These are phyloP conservation scores for Suhomyces prunicola DNA, from an alignment of 805 yeast genomes.

Conservation along the genomic window DNA sequence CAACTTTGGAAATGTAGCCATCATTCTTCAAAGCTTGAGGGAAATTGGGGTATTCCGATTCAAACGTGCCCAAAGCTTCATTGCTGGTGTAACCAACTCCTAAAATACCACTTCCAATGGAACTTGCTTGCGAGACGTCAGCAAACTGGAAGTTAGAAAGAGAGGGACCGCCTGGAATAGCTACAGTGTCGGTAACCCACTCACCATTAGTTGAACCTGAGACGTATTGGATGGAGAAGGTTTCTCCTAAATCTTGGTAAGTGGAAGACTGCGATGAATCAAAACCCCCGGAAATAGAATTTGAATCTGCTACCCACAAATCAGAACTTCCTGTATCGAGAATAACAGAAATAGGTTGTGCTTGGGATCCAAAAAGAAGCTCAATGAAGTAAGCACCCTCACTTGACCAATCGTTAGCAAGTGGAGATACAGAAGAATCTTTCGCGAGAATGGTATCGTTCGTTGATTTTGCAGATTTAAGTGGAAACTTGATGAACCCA, in stretches of 20 bases:
- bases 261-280: slow-evolving; percentile 6
- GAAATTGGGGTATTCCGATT: slow-evolving; percentile 8
- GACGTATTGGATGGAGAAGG: slow-evolving; percentile 5
- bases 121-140: neutral
- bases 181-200: slow-evolving; percentile 6
- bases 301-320: slow-evolving; percentile 6
- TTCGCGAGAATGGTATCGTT: neutral
- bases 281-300: neutral
- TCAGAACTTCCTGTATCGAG: slow-evolving; percentile 13
- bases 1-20: slow-evolving; percentile 21
- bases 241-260: neutral
- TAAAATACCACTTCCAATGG: slow-evolving; percentile 3
- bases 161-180: slow-evolving; percentile 5
- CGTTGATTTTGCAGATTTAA: neutral
- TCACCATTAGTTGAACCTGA: neutral
- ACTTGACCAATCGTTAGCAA: neutral
- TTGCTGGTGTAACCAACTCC: slow-evolving; percentile 3
- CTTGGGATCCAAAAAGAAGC: slow-evolving; percentile 8
- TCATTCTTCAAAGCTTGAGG: slow-evolving; percentile 22
- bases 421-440: neutral
- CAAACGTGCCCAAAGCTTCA: neutral
- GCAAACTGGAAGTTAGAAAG: slow-evolving; percentile 9
- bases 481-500: neutral
- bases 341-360: slow-evolving; percentile 7
- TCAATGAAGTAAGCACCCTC: slow-evolving; percentile 2